Evolutionary conservation across 108 stramenopile species (phyloP).

Genomic region (Mayamaea pseudoterrestris): DNA sequence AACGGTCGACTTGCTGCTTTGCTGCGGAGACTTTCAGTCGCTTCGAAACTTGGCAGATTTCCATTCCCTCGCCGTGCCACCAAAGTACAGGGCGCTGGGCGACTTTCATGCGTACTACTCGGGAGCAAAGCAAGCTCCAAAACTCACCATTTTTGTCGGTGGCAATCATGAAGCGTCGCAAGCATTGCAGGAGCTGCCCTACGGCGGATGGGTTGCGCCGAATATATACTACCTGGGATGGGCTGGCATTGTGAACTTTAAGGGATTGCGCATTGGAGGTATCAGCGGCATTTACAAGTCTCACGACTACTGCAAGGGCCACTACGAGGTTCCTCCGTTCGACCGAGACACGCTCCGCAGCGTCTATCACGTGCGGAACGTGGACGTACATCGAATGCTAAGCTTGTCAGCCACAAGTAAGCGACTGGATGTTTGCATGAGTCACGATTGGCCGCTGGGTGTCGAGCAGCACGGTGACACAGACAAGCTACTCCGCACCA

Average conservation of each 20-base stretch:
- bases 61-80: conserved; percentile 75
- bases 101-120: conserved; percentile 88
- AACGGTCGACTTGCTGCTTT: conserved; percentile 81
- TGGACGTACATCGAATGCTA: conserved; percentile 77
- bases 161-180: conserved; percentile 99
- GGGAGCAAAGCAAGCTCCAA: conserved; percentile 78
- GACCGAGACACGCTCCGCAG: conserved; percentile 48
- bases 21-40: conserved; percentile 98
- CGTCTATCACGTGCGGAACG: conserved; percentile 88
- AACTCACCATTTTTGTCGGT: conserved; percentile 92
- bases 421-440: conserved; percentile 63
- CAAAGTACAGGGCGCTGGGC: conserved; percentile 83
- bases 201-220: conserved; percentile 98
- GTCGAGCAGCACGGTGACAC: conserved; percentile 81
- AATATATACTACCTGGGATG: conserved; percentile 97
- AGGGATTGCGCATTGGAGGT: conserved; percentile 91
- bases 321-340: conserved; percentile 84
- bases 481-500: conserved; percentile 45
- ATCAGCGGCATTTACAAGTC: conserved; percentile 92
- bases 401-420: conserved; percentile 14
- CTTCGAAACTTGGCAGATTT: conserved; percentile 81
- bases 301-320: conserved; percentile 57
- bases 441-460: conserved; percentile 97
- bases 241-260: conserved; percentile 76
- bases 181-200: conserved; percentile 84